Base-by-base conservation (phyloP, 371 early-diverging fungal species). In the Coemansia sp. region DNA sequence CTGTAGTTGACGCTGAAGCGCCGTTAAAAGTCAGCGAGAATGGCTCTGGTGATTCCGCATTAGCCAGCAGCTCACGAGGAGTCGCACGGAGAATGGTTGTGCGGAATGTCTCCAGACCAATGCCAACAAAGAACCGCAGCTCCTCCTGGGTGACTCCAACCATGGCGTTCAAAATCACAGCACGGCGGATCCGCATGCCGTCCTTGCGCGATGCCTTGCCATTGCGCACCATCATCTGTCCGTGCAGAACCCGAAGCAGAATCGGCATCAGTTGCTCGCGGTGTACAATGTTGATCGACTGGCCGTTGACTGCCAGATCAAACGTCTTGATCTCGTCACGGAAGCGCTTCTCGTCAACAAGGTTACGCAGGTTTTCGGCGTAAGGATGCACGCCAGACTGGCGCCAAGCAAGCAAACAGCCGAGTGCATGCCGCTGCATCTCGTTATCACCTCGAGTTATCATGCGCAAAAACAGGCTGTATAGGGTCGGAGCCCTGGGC, bases 321-420 rank as follows among this genome's bases (percentile, higher is more conserved):
- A 95, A 86, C 1, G 88, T 88, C 16, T 91, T 79, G 23, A 98
- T 82, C 65, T 89, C 89, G 66, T 97, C 96, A 25, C 97, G 90
- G 87, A 95, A 95, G 65, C 88, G 90, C 56, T 84, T 80, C n/a
- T 96, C 96, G 47, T 93, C 90, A 12, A 91, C 70, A 55, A 97
- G 71, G 25, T 86, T 87, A 57, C 86, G 83, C 59, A 97, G 80
- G 40, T 89, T 85, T 37, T 93, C 94, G 11, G 84, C 85, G 67
- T 93, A 93, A 12, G 87, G 88, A 7, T 73, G 70, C 28, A 96
- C 65, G 5, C 66, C 59, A 16, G 87, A 84, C 0, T 85, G 83
- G 37, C 86, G 81, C 92, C 93, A 97, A 0, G 90, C 85, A 40
- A 90, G 82, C 33, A 97, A 28, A 71, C 95, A 94, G 58, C 91